These are phyloP conservation scores for Pulveroboletus frians DNA, from an alignment of 768 basidiomycete species.

Conservation along the genomic window DNA sequence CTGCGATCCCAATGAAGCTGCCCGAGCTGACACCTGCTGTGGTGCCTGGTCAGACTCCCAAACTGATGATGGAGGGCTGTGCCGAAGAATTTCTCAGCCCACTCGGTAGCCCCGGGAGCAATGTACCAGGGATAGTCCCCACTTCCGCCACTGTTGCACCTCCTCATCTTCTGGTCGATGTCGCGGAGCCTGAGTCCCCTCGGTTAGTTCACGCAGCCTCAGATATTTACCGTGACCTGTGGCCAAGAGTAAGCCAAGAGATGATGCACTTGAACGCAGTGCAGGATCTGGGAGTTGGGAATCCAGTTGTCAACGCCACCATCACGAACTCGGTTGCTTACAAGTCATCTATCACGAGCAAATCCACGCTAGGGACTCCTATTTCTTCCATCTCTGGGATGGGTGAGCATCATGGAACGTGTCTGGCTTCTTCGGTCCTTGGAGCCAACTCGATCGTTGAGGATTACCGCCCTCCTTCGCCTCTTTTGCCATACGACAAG, in stretches of 20 bases:
- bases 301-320: not conserved
- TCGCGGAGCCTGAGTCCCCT: conserved; percentile 8
- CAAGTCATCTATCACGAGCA: conserved; percentile 30
- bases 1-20: not conserved
- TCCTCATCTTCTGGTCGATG: conserved; percentile 10
- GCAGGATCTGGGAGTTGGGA: not conserved
- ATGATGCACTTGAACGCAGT: conserved; percentile 29
- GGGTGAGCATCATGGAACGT: not conserved
- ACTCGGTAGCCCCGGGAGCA: conserved; percentile 14
- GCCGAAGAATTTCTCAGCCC: conserved; percentile 25
- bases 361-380: conserved; percentile 26
- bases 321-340: not conserved
- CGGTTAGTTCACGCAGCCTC: conserved; percentile 2
- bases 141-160: not conserved
- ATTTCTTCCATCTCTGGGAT: conserved; percentile 6
- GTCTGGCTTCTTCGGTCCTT: conserved; percentile 2
- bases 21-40: not conserved
- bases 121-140: not conserved
- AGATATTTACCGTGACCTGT: conserved; percentile 26
- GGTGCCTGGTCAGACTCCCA: not conserved
- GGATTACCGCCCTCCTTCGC: conserved; percentile 22
- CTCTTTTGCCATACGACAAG: conserved; percentile 1
- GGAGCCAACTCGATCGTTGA: conserved; percentile 28
- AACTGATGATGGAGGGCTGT: not conserved
- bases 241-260: conserved; percentile 36